Conservation (phyloP, 2,329 filamentous ascomycete species). For the Anisogramma anomala region DNA sequence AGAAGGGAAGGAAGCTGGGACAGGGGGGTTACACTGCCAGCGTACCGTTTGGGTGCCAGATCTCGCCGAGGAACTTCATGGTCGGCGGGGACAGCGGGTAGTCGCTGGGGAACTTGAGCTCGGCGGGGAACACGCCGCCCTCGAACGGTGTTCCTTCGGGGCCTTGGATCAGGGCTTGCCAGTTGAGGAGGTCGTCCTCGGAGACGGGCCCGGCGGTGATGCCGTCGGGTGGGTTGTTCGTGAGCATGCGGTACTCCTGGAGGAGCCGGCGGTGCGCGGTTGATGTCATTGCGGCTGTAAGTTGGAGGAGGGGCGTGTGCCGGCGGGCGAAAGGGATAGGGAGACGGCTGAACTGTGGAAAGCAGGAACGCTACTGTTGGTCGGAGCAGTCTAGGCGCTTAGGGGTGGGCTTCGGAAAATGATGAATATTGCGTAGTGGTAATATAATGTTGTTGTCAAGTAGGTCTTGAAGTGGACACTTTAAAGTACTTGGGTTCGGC, state of each 20-base stretch:
- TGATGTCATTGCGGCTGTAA: conserved; percentile 32
- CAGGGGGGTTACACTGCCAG: neutral
- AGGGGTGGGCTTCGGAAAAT: no score
- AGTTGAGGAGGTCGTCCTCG: conserved; percentile 90
- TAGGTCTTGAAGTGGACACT: no score
- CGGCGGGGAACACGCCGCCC: conserved; percentile 88
- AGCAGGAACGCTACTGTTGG: neutral
- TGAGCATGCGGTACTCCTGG: conserved; percentile 89
- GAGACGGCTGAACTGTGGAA: neutral
- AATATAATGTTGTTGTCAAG: no score
- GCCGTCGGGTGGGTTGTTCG: conserved; percentile 90
- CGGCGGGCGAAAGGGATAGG: neutral
- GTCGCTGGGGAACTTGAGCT: conserved; percentile 88
- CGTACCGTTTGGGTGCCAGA: conserved; percentile 93
- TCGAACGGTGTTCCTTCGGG: conserved; percentile 94
- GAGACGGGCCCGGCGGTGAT: conserved; percentile 88
- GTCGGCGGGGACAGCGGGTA: conserved; percentile 93
- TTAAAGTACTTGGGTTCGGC: no score
- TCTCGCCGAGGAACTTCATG: conserved; percentile 88
- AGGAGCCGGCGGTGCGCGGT: conserved; percentile 72
- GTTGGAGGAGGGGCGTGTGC: neutral
- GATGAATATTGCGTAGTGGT: no score
- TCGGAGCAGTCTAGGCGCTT: no score
- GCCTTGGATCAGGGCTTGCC: conserved; percentile 93
- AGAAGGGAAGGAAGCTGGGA: neutral